Evolutionary conservation across 345 rosid genomes (phyloP), one percentile per base, ranked within the genome.

Genomic region (Brassica rapa): DNA sequence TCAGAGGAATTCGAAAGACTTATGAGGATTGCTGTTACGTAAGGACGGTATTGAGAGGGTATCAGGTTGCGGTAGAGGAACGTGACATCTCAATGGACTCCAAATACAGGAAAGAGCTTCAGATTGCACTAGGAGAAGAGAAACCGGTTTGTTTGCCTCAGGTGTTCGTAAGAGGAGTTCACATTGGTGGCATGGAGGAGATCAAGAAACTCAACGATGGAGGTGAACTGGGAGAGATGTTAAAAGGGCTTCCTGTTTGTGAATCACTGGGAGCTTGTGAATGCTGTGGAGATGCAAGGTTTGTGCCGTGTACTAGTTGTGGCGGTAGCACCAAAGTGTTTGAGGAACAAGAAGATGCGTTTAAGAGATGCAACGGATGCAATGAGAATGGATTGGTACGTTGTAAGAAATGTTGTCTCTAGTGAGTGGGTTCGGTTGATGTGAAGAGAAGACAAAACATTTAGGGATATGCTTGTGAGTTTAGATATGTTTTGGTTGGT

Each of bases 61-160:
- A 85, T 70, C 85, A 91, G 11, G 90, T 89, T 25, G 74, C 79
- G 0, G 83, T 92, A 1, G 97, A 92, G 37, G 97, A 90, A 59
- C 71, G 93, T 1, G 98, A 94, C 80, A 87, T 92, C 39, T 94
- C 97, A 0, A 89, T 94, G 97, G 94, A 94, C 77, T 89, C 89
- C 0, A 79, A 78, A 4, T 92, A 84, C 76, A 87, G 88, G 37
- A 90, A 86, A 53, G 97, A 92, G 76, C 72, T 94, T 66, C 88
- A 85, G 39, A 39, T 1, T 35, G 32, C 76, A 41, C 68, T 89
- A 0, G 87, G 76, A 0, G 82, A 55, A 59, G 86, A 85, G 33
- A 84, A 82, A 72, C 46, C 79, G 6, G 71, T 86, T 74, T 66
- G 78, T 69, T 85, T 89, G 71, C 98, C 98, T 4, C 90, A 87